phyloP scores from a whole-genome alignment of 495 filamentous ascomycete genomes.

The Neurospora africana region DNA sequence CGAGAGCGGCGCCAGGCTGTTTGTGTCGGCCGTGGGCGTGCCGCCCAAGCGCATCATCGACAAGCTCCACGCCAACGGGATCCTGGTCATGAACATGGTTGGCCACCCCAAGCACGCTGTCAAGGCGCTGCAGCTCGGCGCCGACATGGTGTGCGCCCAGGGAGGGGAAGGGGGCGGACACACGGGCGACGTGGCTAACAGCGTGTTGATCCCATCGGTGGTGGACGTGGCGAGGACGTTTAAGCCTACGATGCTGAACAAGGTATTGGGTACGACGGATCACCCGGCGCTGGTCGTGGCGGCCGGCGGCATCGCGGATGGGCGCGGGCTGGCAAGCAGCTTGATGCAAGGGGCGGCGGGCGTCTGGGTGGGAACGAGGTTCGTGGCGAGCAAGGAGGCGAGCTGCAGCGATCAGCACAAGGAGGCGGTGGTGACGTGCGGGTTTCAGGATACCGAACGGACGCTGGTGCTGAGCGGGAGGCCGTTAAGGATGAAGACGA shows the following conservation, averaged over 20 bases:
- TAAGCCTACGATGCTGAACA: constrained; percentile 36
- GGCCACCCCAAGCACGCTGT: constrained; percentile 76
- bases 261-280: constrained; percentile 11
- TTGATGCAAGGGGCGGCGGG: constrained; percentile 65
- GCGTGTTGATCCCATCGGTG: constrained; percentile 62
- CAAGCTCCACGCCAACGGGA: constrained; percentile 59
- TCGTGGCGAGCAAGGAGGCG: constrained; percentile 70
- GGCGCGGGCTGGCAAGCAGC: constrained; percentile 56
- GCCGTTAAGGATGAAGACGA: constrained; percentile 68
- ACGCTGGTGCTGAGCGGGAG: constrained; percentile 72
- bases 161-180: constrained; percentile 73
- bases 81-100: constrained; percentile 94
- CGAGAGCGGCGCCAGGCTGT: constrained; percentile 63
- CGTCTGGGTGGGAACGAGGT: constrained; percentile 79
- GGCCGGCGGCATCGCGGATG: constrained; percentile 65
- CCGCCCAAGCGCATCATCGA: constrained; percentile 60
- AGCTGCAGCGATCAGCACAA: constrained; percentile 71
- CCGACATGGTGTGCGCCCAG: constrained; percentile 78
- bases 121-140: constrained; percentile 70
- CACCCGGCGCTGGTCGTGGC: constrained; percentile 58
- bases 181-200: constrained; percentile 65
- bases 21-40: constrained; percentile 75
- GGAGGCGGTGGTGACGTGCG: constrained; percentile 62
- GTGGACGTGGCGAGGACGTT: constrained; percentile 62
- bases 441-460: constrained; percentile 62